phyloP scores from a whole-genome alignment of 192 early-diverging fungal species.

The Coemansia sp. region DNA sequence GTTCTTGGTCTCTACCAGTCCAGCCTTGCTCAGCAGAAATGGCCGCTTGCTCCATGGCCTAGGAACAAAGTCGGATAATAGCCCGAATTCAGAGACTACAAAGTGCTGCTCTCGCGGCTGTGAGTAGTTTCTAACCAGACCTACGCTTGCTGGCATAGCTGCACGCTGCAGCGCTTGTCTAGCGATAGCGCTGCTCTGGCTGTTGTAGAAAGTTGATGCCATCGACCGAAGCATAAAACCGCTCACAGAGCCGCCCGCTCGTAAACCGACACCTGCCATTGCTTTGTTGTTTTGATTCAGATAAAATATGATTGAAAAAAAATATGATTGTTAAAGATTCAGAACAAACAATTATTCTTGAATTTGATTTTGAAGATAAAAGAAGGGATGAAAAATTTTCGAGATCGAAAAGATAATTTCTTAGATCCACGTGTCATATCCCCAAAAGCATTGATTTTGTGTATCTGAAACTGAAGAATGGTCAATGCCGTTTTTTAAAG shows the following conservation, averaged over 20 bases:
- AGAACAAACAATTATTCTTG: no score
- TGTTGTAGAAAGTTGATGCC: not conserved
- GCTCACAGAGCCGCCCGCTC: slow-evolving; percentile 7
- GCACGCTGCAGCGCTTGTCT: slow-evolving; percentile 4
- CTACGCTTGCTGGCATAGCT: not conserved
- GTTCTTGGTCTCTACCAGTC: slow-evolving; percentile 1
- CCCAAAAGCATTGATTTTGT: no score
- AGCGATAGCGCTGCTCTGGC: not conserved
- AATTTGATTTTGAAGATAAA: not conserved
- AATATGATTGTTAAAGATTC: no score
- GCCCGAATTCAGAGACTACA: slow-evolving; percentile 35
- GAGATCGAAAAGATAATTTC: no score
- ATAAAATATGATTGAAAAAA: not conserved
- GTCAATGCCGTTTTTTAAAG: no score
- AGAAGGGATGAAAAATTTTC: no score
- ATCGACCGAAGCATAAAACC: slow-evolving; percentile 16
- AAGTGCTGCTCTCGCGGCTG: slow-evolving; percentile 30
- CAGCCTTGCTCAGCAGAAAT: slow-evolving; percentile 15
- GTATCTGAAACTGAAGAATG: no score
- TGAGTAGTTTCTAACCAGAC: slow-evolving; percentile 14
- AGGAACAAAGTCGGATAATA: slow-evolving; percentile 21
- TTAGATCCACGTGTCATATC: no score
- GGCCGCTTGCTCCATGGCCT: slow-evolving; percentile 17
- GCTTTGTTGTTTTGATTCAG: not conserved
- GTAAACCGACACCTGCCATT: slow-evolving; percentile 28